phyloP scores from a whole-genome alignment of 1,139 yeast genomes.

The Fermentozyma sake region DNA sequence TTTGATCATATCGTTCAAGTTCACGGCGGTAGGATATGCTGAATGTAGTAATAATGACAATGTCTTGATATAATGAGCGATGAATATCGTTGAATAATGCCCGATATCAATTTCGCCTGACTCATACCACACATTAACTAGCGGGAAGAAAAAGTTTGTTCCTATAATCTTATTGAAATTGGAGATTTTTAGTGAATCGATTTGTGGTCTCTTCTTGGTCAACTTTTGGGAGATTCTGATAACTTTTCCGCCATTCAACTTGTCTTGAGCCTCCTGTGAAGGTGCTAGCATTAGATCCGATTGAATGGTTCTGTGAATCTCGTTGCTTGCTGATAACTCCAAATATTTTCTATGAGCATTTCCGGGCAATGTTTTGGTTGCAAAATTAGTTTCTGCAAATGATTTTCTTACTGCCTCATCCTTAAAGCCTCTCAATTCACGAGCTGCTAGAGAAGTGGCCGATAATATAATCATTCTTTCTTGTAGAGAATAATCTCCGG shows the following conservation, averaged over 20 bases:
- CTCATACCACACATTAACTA: conserved; percentile 52
- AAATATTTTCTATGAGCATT: conserved; percentile 37
- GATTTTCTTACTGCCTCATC: conserved; percentile 43
- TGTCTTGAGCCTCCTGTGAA: conserved; percentile 38
- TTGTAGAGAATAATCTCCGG: conserved; percentile 66
- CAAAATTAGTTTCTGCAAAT: conserved; percentile 23
- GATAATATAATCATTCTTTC: conserved; percentile 55
- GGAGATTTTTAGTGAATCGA: conserved; percentile 14
- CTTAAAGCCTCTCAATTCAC: conserved; percentile 55
- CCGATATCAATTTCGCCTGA: conserved; percentile 46
- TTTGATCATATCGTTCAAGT: conserved; percentile 52
- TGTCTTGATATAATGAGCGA: conserved; percentile 58
- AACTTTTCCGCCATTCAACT: conserved; percentile 40
- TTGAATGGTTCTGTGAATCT: conserved; percentile 17
- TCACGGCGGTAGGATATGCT: conserved; percentile 51
- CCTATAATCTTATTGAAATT: conserved; percentile 46
- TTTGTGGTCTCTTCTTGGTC: conserved; percentile 10
- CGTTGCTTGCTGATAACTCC: conserved; percentile 5
- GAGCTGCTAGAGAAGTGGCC: conserved; percentile 51
- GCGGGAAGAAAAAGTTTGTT: conserved; percentile 49
- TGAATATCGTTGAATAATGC: conserved; percentile 49
- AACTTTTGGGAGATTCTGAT: conserved; percentile 46
- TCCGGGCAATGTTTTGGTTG: conserved; percentile 45
- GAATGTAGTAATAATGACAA: conserved; percentile 52
- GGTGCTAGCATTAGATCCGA: conserved; percentile 33